These are phyloP conservation scores for Paratrimastix pyriformis DNA, from an alignment of 78 protist genomes.

Conservation along the genomic window DNA sequence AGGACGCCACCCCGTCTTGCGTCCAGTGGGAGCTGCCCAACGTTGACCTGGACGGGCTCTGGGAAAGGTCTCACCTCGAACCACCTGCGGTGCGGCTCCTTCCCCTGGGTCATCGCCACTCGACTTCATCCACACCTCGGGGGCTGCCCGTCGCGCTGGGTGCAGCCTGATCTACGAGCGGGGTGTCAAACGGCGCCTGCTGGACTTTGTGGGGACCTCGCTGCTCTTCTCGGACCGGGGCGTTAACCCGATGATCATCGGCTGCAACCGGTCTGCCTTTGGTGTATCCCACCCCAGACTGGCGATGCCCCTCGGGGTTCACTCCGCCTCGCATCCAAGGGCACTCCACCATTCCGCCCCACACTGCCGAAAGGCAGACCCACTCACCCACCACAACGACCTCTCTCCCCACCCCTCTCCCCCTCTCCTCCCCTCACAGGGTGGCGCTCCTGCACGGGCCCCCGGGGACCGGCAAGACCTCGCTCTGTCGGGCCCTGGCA, in stretches of 20 bases:
- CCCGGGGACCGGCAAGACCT: slow-evolving; percentile 91
- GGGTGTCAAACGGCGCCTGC: neutral
- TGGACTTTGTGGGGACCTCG: slow-evolving; percentile 8
- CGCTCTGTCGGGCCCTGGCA: slow-evolving; percentile 72
- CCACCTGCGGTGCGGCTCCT: neutral
- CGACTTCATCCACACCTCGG: neutral
- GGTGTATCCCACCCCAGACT: no score
- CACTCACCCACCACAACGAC: no score
- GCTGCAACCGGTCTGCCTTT: no score
- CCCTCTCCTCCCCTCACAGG: neutral
- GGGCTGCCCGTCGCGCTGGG: neutral
- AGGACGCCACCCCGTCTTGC: slow-evolving; percentile 7
- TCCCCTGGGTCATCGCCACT: slow-evolving; percentile 9
- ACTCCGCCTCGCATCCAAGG: no score
- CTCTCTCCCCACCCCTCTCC: no score
- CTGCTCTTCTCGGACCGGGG: slow-evolving; percentile 13
- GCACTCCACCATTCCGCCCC: no score
- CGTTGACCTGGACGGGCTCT: neutral
- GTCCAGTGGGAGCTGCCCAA: slow-evolving; percentile 12
- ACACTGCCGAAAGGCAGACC: no score
- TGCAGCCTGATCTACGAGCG: slow-evolving; percentile 25
- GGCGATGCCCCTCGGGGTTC: no score
- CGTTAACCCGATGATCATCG: slow-evolving; percentile 20
- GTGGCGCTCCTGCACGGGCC: slow-evolving; percentile 87
- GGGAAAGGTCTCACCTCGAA: slow-evolving; percentile 3